Evolutionary conservation across 2,329 filamentous ascomycete species (phyloP).

Genomic region (Hysterium pulicare): DNA sequence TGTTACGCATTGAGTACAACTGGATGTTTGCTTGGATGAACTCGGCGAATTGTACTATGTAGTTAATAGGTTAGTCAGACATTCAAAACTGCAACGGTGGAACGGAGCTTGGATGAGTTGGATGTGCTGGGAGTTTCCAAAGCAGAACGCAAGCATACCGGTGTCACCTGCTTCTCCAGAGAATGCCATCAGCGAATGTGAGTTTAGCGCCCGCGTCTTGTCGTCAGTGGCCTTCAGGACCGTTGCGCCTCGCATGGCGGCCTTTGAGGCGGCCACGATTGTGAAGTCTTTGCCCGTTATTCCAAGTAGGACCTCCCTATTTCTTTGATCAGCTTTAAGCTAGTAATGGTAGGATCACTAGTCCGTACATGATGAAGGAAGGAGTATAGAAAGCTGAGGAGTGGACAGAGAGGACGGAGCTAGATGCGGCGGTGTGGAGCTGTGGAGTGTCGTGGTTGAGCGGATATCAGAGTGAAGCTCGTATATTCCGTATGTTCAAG

Average conservation of each 20-base stretch:
- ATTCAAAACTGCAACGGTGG: slow-evolving; percentile 3
- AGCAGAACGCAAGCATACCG: too few relatives aligned
- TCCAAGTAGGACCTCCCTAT: slow-evolving; percentile 93
- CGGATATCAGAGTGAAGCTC: too few relatives aligned
- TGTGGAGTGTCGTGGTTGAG: not conserved
- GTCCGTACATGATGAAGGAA: slow-evolving; percentile 30
- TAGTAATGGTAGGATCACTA: not conserved
- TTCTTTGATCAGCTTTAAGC: slow-evolving; percentile 12
- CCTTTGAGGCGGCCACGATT: slow-evolving; percentile 95
- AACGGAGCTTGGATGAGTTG: too few relatives aligned
- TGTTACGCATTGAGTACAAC: slow-evolving; percentile 98
- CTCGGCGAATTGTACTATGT: slow-evolving; percentile 92
- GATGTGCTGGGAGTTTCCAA: too few relatives aligned
- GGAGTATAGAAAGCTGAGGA: slow-evolving; percentile 1
- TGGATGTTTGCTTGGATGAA: slow-evolving; percentile 98
- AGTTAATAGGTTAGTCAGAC: slow-evolving; percentile 9
- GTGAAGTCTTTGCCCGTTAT: slow-evolving; percentile 99
- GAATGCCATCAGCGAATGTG: slow-evolving; percentile 92
- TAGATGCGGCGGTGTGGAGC: not conserved
- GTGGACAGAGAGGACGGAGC: slow-evolving; percentile 2
- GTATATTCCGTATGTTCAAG: too few relatives aligned
- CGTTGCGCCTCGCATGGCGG: slow-evolving; percentile 94
- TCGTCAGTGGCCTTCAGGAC: slow-evolving; percentile 94
- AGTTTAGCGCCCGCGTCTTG: slow-evolving; percentile 91
- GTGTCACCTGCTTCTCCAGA: slow-evolving; percentile 96